A percentile compares a stretch with the other conserved stretches of the same genome.
Evolutionary conservation across 345 rosid genomes (phyloP).

Genomic region (Pugionium cornutum): DNA sequence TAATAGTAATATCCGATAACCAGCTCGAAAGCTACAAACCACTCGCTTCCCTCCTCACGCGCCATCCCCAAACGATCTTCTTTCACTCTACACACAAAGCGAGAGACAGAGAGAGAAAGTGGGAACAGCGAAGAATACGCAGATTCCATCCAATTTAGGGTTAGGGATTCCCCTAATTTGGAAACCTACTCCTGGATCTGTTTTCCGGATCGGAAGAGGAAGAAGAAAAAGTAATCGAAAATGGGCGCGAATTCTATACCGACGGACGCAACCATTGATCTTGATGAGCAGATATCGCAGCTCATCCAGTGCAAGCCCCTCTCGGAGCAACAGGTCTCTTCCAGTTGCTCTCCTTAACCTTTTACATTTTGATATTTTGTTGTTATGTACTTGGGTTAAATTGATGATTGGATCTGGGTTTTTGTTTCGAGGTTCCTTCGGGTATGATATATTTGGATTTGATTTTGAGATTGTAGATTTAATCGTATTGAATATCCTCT

Average conservation of each 20-base stretch:
- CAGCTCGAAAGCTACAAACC: constrained; percentile 32
- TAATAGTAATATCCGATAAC: not conserved
- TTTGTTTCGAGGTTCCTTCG: not conserved
- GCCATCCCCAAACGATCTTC: constrained; percentile 35
- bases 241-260: constrained; percentile 74
- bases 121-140: constrained; percentile 35
- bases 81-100: constrained; percentile 32
- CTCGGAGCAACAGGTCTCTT: constrained; percentile 70
- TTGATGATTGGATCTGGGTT: constrained; percentile 36
- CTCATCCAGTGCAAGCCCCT: constrained; percentile 92
- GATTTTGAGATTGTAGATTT: constrained; percentile 5
- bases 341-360: constrained; percentile 9
- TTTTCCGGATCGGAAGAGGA: constrained; percentile 22
- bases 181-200: constrained; percentile 37
- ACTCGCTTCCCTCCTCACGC: constrained; percentile 44
- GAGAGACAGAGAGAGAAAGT: constrained; percentile 27
- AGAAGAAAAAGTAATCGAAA: constrained; percentile 22
- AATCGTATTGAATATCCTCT: constrained; percentile 16
- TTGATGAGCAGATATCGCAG: constrained; percentile 54
- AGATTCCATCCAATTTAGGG: constrained; percentile 47
- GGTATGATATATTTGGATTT: constrained; percentile 13
- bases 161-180: constrained; percentile 59
- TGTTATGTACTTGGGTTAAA: constrained; percentile 25
- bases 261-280: constrained; percentile 60
- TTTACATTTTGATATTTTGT: constrained; percentile 6